Evolutionary conservation across 305 asterid genomes (phyloP), one percentile per base, ranked within the genome.

Genomic region (Ilex paraguariensis): DNA sequence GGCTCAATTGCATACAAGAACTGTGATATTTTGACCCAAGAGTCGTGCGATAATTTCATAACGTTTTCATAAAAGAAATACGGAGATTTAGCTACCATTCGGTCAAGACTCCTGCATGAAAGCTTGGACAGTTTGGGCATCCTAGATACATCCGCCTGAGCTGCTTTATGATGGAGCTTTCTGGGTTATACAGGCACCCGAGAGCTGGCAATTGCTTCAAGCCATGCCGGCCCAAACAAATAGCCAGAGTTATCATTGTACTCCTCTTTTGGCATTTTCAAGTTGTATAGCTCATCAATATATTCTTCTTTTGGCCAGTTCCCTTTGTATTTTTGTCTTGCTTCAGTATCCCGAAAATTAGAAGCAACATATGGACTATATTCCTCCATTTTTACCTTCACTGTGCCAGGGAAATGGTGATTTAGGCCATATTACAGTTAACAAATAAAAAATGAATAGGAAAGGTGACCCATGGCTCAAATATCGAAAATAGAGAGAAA

Each of bases 1-100:
- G 60, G 60, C 16, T 56, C 60, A 32, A 56, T 56, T 56, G 60
- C 60, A 56, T 56, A 56, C n/a, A 56, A 13, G 42, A 56, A 56
- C 60, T 56, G 60, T 28, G 60, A 56, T 9, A 56, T 56, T 56
- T 56, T 56, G 40, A 56, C 40, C 60, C 60, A 56, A 28, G 60
- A 28, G 44, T 56, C 60, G 16, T 31, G 60, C 28, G 60, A 56
- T 28, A 56, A n/a, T 33, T 56, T 56, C 42, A 12, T 5, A 31
- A 56, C 40, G 12, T 56, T 31, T 56, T 6, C 60, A n/a, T 21
- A 56, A n/a, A 56, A 56, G 44, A 56, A 56, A 28, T 28, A 56
- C 6, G 60, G 60, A 56, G 60, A 10, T 56, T 56, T 56, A 12
- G 40, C 60, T 31, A 56, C 60, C 60, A 56, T 56, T 31, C 17